Evolutionary conservation across 768 basidiomycete genomes (phyloP), one percentile per base, ranked within the genome.

Genomic region (Coprinopsis marcescibilis): DNA sequence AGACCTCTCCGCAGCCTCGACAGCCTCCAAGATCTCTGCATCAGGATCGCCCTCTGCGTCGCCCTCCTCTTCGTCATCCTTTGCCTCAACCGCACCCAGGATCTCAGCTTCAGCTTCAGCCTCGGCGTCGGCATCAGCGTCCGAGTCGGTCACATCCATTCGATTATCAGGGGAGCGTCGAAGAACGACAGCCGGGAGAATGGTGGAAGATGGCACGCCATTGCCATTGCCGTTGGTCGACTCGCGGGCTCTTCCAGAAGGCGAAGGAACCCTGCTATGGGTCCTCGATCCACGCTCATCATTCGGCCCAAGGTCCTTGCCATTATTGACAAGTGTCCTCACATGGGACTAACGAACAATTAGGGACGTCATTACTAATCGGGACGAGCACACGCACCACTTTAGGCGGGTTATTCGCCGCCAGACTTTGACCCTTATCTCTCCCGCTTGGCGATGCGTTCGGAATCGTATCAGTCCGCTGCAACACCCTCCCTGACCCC

Each of bases 81-180:
- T 20, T 1, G 37, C 37, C n/a, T 38, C 35, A 26, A 55, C 54
- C 20, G 59, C 57, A 49, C 51, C 55, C 45, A 60, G 21, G 53
- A 47, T 43, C 47, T 58, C 44, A 50, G 54, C 17, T 50, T 57
- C 29, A 53, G 61, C 43, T 51, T 49, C 30, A 54, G 59, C 24
- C 52, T 61, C 26, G 53, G 51, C 57, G 32, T 54, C 54, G 5
- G 57, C 55, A 33, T 58, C 57, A n/a, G 59, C 59, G 21, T 64
- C 59, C 35, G 45, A 48, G 10, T 60, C 59, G 14, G 50, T 60
- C 17, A 52, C 57, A 34, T 57, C 58, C 43, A n/a, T 32, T 32
- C 30, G 30, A 8, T 32, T n/a, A n/a, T 8, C 30, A n/a, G n/a
- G n/a, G n/a, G n/a, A n/a, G n/a, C 30, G 8, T n/a, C 8, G 30